These are phyloP conservation scores for Urtica urens DNA, from an alignment of 306 rosid genomes.

Conservation along the genomic window DNA sequence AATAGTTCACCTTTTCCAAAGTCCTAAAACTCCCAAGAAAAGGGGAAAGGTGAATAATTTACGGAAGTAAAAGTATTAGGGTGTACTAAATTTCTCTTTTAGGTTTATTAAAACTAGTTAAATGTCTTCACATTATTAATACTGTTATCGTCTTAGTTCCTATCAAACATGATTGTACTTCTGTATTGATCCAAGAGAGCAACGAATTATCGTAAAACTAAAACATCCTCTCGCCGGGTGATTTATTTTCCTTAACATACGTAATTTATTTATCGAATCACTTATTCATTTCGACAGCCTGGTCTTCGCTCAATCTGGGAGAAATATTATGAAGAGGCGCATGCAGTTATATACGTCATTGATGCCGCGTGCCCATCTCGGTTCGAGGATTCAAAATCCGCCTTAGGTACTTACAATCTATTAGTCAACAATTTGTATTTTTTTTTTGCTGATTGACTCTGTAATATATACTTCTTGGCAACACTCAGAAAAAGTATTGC, in stretches of 20 bases:
- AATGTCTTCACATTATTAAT: too few species aligned
- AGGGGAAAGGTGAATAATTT: background rate
- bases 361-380: conserved; percentile 82
- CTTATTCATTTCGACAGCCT: conserved; percentile 34
- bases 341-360: conserved; percentile 78
- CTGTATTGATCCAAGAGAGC: too few species aligned
- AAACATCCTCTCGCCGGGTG: conserved; percentile 5
- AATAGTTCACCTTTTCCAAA: background rate
- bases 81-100: too few species aligned
- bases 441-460: background rate
- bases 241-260: conserved; percentile 11
- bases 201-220: too few species aligned
- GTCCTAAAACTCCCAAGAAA: background rate
- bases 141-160: too few species aligned
- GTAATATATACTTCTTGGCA: background rate
- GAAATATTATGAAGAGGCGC: conserved; percentile 95
- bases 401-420: conserved; percentile 47
- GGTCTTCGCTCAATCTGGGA: conserved; percentile 99
- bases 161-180: too few species aligned
- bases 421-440: conserved; percentile 9
- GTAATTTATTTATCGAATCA: background rate
- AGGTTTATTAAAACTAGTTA: too few species aligned
- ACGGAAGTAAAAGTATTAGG: too few species aligned
- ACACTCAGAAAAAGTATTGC: conserved; percentile 73
- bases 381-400: conserved; percentile 94